Evolutionary conservation across 345 rosid species (phyloP), one percentile per base, ranked within the genome.

Genomic region (Aquilaria sinensis): DNA sequence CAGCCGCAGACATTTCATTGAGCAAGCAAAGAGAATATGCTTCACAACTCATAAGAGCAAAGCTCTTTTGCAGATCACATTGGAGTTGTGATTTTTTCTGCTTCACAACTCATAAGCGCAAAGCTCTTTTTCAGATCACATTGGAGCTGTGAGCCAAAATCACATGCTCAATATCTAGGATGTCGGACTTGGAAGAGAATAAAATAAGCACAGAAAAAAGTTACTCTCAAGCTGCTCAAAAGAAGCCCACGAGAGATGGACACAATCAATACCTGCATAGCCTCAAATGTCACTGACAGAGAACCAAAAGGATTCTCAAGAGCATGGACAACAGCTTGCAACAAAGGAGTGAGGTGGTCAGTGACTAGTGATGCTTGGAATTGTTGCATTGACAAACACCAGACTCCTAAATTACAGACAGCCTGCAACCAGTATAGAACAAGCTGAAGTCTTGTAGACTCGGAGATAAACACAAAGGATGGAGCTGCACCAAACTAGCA

Each of bases 311-410:
- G 90, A 64, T 85, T 80, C 65, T 82, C 83, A 34, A 85, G 73
- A 46, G 85, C 85, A 71, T 78, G 80, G 64, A 82, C 71, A 60
- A 77, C 77, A 13, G 80, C 85, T 41, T 12, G 61, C 71, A 85
- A 64, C 48, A 78, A 32, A 12, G 72, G 53, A 29, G 68, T 50
- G 31, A 82, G 83, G 68, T 69, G 70, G 57, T 58, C 59, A 68
- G 65, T 66, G 15, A 80, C 47, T 56, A 71, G 23, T 10, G 66
- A 52, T 1, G 60, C 75, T 53, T 76, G 50, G 15, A 85, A 71
- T 69, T 80, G 81, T 79, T 85, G 85, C 64, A 82, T 78, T 9
- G 90, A 77, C 69, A 77, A 68, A 60, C 85, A 85, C 87, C 91
- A 82, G 47, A 75, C 66, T 1, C 87, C 83, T 50, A 80, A 63